phyloP scores from a whole-genome alignment of 768 basidiomycete genomes.

The Kwoniella dejecticola region DNA sequence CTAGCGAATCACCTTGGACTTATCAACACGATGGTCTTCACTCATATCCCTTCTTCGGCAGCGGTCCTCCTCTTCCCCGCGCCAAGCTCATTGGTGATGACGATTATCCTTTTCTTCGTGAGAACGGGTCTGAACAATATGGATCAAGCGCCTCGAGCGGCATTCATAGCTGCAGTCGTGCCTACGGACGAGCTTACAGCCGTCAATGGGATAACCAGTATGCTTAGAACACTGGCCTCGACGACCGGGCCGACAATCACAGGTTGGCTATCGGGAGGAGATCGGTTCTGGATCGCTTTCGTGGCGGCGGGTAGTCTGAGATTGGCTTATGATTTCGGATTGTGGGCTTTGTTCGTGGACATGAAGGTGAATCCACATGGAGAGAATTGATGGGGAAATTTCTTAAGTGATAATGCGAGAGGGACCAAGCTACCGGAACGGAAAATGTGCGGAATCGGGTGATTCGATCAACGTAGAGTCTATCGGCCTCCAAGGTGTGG shows the following conservation, averaged over 20 bases:
- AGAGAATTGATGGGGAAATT: too few relatives aligned
- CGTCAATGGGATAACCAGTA: conserved; percentile 42
- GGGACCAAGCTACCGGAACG: too few relatives aligned
- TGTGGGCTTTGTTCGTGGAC: conserved; percentile 40
- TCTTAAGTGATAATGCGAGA: too few relatives aligned
- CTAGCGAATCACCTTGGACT: conserved; percentile 39
- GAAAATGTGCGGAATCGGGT: too few relatives aligned
- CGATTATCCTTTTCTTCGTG: conserved; percentile 36
- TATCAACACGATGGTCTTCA: conserved; percentile 49
- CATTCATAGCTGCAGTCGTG: conserved; percentile 43
- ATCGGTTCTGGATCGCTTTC: conserved; percentile 39
- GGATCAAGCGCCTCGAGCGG: conserved; percentile 45
- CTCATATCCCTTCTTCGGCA: conserved; percentile 41
- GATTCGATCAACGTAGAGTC: too few relatives aligned
- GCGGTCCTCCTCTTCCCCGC: conserved; percentile 37
- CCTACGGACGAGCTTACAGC: conserved; percentile 36
- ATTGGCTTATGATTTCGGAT: conserved; percentile 37
- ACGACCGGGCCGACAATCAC: conserved; percentile 39
- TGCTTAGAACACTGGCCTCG: conserved; percentile 32
- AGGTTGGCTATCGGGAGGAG: conserved; percentile 29
- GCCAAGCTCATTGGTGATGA: conserved; percentile 24
- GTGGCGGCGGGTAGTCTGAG: conserved; percentile 34
- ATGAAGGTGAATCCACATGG: conserved; percentile 22
- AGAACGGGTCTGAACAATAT: conserved; percentile 36
- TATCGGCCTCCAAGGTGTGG: too few relatives aligned